Conservation (phyloP, 2,329 filamentous ascomycete genomes). For the Fusarium mundagurra region DNA sequence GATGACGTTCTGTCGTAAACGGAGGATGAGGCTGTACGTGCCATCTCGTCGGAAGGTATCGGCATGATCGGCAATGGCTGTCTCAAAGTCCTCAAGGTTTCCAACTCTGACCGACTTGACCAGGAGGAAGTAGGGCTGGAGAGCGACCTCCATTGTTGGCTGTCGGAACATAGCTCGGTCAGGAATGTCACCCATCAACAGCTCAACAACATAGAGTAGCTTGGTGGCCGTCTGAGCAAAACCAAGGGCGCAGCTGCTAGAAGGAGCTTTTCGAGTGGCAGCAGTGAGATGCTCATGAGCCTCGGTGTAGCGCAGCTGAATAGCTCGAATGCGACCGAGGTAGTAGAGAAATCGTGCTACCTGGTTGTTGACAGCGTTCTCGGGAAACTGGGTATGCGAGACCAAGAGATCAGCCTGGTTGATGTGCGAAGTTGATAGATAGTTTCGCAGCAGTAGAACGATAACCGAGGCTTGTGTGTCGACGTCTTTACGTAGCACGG, state of each 20-base stretch:
- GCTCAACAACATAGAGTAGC: slow-evolving; percentile 93
- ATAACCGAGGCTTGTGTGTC: slow-evolving; percentile 98
- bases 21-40: slow-evolving; percentile 94
- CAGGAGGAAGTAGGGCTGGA: slow-evolving; percentile 92
- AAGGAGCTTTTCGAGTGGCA: slow-evolving; percentile 93
- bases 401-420: slow-evolving; percentile 95
- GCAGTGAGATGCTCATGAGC: slow-evolving; percentile 94
- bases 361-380: slow-evolving; percentile 96
- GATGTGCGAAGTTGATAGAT: slow-evolving; percentile 95
- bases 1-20: slow-evolving; percentile 97
- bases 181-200: slow-evolving; percentile 98
- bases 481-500: slow-evolving; percentile 95
- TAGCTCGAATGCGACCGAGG: slow-evolving; percentile 92
- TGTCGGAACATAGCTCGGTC: slow-evolving; percentile 95
- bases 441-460: slow-evolving; percentile 93
- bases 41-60: slow-evolving; percentile 91
- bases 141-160: slow-evolving; percentile 82
- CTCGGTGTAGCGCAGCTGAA: slow-evolving; percentile 96
- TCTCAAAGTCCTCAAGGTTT: slow-evolving; percentile 92
- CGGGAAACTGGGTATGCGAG: slow-evolving; percentile 93
- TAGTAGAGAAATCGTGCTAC: slow-evolving; percentile 98
- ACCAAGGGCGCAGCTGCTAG: slow-evolving; percentile 86
- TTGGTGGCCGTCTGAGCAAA: slow-evolving; percentile 98
- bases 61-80: slow-evolving; percentile 81
- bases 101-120: slow-evolving; percentile 97